Percentiles rank a stretch among this genome's conserved stretches.
Evolutionary conservation across 345 rosid species (phyloP).

Genomic region (Eucalyptus regnans): DNA sequence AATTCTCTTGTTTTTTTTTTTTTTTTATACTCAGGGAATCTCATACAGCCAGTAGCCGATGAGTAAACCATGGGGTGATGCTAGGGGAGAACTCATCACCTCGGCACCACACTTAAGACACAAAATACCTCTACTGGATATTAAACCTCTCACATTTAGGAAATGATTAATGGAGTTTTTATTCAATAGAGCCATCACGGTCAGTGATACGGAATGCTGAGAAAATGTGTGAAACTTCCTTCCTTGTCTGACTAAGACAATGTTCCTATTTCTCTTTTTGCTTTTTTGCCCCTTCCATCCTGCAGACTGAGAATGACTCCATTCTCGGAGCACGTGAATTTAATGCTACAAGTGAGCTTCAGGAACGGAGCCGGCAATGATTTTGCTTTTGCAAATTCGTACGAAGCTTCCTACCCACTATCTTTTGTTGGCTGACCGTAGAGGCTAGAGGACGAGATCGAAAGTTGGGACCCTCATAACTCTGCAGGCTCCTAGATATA

Average conservation of each 20-base stretch:
- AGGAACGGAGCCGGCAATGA: not conserved
- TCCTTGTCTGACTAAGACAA: not conserved
- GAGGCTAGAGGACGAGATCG: not conserved
- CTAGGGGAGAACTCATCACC: too few relatives aligned
- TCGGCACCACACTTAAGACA: too few relatives aligned
- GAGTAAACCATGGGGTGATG: too few relatives aligned
- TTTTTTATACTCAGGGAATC: too few relatives aligned
- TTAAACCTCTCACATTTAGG: too few relatives aligned
- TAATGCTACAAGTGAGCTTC: not conserved
- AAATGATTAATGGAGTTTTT: too few relatives aligned
- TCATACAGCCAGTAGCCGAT: too few relatives aligned
- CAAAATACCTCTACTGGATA: too few relatives aligned
- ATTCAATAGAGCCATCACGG: too few relatives aligned
- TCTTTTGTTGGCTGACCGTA: accelerated
- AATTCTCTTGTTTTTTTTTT: not conserved
- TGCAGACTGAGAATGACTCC: too few relatives aligned
- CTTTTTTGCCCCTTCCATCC: not conserved
- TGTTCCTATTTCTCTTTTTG: not conserved
- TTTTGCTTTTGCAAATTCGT: not conserved
- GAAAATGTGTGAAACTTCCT: not conserved
- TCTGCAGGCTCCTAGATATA: not conserved
- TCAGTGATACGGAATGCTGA: too few relatives aligned
- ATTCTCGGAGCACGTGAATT: not conserved
- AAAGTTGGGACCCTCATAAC: not conserved
- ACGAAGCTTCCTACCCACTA: not conserved